Evolutionary conservation across 106 monocot species (phyloP).

Genomic region (Posidonia australis): DNA sequence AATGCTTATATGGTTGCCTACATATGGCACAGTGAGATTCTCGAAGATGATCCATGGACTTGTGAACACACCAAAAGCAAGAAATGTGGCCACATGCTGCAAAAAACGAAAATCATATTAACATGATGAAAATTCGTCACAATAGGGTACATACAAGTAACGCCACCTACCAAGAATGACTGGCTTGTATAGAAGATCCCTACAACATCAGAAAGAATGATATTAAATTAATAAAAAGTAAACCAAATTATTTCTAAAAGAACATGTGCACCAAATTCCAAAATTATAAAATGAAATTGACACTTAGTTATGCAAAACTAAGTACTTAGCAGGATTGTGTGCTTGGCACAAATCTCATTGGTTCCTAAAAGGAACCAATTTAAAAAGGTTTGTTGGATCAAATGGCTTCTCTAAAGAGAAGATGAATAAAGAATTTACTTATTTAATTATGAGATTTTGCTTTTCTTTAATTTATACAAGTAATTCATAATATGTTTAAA

Average conservation of each 20-base stretch:
- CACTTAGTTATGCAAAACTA: too few relatives aligned
- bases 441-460: too few relatives aligned
- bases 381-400: too few relatives aligned
- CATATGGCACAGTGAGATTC: constrained; percentile 65
- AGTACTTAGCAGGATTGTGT: too few relatives aligned
- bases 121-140: not conserved
- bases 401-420: too few relatives aligned
- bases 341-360: too few relatives aligned
- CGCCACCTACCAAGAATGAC: constrained; percentile 17
- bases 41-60: constrained; percentile 41
- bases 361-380: too few relatives aligned
- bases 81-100: constrained; percentile 90
- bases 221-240: not conserved
- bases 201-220: constrained; percentile 8
- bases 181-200: constrained; percentile 28
- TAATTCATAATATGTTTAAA: too few relatives aligned
- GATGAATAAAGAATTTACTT: too few relatives aligned
- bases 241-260: not conserved
- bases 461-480: too few relatives aligned
- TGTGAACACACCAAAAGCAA: constrained; percentile 94
- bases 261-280: not conserved
- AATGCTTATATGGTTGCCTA: constrained; percentile 60
- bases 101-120: constrained; percentile 1
- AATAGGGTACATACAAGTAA: not conserved
- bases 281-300: too few relatives aligned